Evolutionary conservation across 2,329 filamentous ascomycete genomes (phyloP), one percentile per base, ranked within the genome.

Genomic region (Hymenoscyphus albidus): DNA sequence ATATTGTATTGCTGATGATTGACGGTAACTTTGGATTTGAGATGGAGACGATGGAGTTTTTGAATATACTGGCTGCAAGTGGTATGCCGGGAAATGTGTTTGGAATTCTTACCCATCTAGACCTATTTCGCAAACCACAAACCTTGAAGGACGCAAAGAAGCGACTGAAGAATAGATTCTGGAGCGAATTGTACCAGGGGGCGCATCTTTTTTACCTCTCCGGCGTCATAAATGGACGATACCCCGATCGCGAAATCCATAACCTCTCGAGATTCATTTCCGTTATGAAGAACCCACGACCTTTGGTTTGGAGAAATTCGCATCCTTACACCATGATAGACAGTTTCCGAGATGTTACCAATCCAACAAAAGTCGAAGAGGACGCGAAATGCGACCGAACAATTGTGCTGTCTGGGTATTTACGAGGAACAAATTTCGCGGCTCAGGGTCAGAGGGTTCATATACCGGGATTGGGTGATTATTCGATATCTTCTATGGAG

Each of bases 31-130:
- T 91, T 74, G 96, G 95, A 14, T 99, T 99, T 75, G 95, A 99
- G 79, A 99, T 99, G 95, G 95, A 99, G 83, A 99, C 95, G 0
- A 99, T 99, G 95, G 95, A 99, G 78, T 99, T 99, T 67, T 81
- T 99, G 74, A 98, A 97, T 72, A 88, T 97, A 18, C 82, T 99
- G 60, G 90, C 91, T n/a, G 87, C 92, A 2, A 96, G 91, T 38
- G 95, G 95, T 77, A 98, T 99, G 94, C 95, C 96, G 0, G 94
- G 95, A 69, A 99, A 99, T 73, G 93, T 99, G 44, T 98, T 99
- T 75, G 95, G 95, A 61, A 93, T 99, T 64, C 84, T 99, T 56
- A 98, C 95, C 16, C 96, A 99, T 81, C 82, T 99, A 66, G 95
- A 99, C 76, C 82, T 99, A 14, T 99, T 99, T 81, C 87, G 89